These are phyloP conservation scores for Crithidia sp. DNA, from an alignment of 208 protist species.

Conservation along the genomic window DNA sequence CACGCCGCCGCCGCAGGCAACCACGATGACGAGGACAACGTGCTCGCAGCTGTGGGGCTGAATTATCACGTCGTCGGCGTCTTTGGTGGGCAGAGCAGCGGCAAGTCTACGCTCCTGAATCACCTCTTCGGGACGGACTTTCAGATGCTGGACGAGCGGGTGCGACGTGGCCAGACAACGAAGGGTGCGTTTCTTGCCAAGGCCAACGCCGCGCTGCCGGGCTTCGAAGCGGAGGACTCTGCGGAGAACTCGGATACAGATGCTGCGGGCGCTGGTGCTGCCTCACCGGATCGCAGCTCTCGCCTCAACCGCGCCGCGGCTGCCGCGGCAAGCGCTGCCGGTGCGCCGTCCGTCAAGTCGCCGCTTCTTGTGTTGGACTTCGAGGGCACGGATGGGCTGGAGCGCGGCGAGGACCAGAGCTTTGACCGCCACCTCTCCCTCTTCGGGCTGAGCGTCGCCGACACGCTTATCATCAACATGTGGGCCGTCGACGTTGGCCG, in stretches of 20 bases:
- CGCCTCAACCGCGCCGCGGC: constrained; percentile 21
- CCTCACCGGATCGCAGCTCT: constrained; percentile 20
- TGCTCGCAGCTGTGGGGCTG: constrained; percentile 36
- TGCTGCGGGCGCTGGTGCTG: neutral
- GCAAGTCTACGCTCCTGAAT: constrained; percentile 98
- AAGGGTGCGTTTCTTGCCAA: constrained; percentile 91
- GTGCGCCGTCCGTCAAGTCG: neutral
- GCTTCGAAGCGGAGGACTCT: constrained; percentile 20
- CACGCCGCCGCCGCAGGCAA: neutral
- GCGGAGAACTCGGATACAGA: neutral
- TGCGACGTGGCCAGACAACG: constrained; percentile 94
- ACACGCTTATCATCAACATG: constrained; percentile 98
- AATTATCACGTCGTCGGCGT: constrained; percentile 94
- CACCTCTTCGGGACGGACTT: constrained; percentile 96
- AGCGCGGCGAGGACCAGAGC: constrained; percentile 95
- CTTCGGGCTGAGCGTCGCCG: constrained; percentile 96
- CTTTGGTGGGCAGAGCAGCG: constrained; percentile 96
- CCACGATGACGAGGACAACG: neutral
- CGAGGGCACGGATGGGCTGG: constrained; percentile 97
- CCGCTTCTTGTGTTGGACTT: constrained; percentile 96
- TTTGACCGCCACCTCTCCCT: constrained; percentile 97
- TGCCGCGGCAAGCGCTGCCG: constrained; percentile 5
- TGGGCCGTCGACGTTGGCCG: constrained; percentile 97
- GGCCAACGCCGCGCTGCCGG: constrained; percentile 35
- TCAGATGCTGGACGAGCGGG: constrained; percentile 90